phyloP scores from a whole-genome alignment of 2,329 filamentous ascomycete genomes.

The Alternaria alternata region DNA sequence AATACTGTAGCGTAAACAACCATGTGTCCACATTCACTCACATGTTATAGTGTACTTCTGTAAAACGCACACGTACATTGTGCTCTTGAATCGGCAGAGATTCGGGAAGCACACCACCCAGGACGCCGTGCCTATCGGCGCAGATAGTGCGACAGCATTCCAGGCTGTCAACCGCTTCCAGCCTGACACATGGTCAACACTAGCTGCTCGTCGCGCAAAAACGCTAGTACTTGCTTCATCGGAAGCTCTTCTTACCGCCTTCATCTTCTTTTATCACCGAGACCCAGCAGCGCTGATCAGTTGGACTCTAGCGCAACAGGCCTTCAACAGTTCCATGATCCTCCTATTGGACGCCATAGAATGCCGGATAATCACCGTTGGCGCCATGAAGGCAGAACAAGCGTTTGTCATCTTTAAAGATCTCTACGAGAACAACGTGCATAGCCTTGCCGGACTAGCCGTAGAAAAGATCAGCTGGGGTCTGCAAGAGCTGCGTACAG shows the following conservation, averaged over 20 bases:
- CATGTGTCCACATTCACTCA: conserved; percentile 15
- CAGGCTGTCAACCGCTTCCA: conserved; percentile 27
- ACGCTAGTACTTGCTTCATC: conserved; percentile 54
- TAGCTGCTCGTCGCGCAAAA: conserved; percentile 47
- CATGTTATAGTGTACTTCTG: conserved; percentile 52
- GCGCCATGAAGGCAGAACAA: conserved; percentile 48
- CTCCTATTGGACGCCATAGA: conserved; percentile 58
- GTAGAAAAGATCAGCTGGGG: conserved; percentile 51
- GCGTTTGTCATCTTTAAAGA: conserved; percentile 55
- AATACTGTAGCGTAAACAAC: not conserved
- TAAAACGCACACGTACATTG: conserved; percentile 59
- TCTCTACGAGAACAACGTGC: conserved; percentile 54
- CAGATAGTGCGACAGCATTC: conserved; percentile 14
- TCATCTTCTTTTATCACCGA: conserved; percentile 57
- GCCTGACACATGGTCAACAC: conserved; percentile 22
- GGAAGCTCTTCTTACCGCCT: conserved; percentile 53
- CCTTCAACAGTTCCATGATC: conserved; percentile 61
- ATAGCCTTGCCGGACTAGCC: conserved; percentile 57
- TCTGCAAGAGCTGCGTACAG: conserved; percentile 29
- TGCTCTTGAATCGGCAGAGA: conserved; percentile 59
- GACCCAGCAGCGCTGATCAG: conserved; percentile 56
- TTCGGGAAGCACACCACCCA: conserved; percentile 25
- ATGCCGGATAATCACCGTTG: conserved; percentile 42
- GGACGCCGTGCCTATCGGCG: not conserved
- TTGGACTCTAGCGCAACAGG: conserved; percentile 60